These are phyloP conservation scores for Begonia fuchsioides DNA, from an alignment of 306 rosid genomes.

Conservation along the genomic window DNA sequence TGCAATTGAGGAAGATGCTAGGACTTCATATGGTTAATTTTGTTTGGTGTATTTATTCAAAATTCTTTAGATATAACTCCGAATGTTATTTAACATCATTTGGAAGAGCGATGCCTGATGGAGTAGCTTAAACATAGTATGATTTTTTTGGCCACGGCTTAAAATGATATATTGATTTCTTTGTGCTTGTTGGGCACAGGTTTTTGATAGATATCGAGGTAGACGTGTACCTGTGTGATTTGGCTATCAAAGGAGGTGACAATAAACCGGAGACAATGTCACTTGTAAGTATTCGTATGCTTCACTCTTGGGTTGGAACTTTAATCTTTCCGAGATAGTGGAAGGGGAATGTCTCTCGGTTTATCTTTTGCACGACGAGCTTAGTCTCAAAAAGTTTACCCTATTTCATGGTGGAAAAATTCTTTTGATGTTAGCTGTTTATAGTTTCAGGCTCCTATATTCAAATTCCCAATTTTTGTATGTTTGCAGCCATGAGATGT, in stretches of 20 bases:
- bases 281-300: not conserved
- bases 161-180: slow-evolving; percentile 5
- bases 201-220: slow-evolving; percentile 70
- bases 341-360: not conserved
- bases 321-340: not conserved
- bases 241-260: not conserved
- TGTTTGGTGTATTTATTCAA: no score
- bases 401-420: not conserved
- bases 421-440: not conserved
- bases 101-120: no score
- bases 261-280: not conserved
- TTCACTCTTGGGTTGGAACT: not conserved
- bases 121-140: not conserved
- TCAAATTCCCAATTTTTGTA: not conserved
- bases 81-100: no score
- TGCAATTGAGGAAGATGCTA: no score
- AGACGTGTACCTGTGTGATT: slow-evolving; percentile 78
- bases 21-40: no score
- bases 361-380: not conserved
- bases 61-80: no score
- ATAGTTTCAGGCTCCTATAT: not conserved
- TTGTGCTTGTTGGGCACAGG: slow-evolving; percentile 25
- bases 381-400: not conserved
- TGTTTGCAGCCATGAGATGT: not conserved
- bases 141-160: not conserved